These are phyloP conservation scores for Fraxinus cuspidata DNA, from an alignment of 257 asterid genomes.

Conservation along the genomic window DNA sequence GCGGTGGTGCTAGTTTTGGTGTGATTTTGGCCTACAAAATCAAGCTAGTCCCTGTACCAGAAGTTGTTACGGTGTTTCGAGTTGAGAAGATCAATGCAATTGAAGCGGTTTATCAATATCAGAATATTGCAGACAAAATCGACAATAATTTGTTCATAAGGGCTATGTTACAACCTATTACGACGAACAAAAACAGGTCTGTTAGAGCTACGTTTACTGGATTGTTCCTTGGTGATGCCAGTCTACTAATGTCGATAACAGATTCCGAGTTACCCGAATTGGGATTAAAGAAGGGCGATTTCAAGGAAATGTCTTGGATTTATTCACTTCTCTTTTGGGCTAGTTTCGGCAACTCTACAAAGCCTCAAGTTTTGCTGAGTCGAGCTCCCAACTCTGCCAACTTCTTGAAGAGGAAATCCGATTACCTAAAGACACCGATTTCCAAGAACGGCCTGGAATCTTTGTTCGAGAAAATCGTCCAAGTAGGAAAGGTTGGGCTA, in stretches of 20 bases:
- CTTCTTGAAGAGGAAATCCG: slow-evolving; percentile 42
- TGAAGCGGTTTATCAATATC: slow-evolving; percentile 19
- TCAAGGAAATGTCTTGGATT: slow-evolving; percentile 36
- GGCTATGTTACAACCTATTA: slow-evolving; percentile 29
- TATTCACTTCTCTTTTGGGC: slow-evolving; percentile 42
- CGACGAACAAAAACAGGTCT: not conserved
- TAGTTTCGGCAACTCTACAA: slow-evolving; percentile 26
- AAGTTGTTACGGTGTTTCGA: no score
- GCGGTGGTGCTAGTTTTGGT: no score
- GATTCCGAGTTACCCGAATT: slow-evolving; percentile 27
- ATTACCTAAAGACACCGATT: slow-evolving; percentile 35
- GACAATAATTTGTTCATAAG: slow-evolving; percentile 36
- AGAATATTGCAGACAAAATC: slow-evolving; percentile 22
- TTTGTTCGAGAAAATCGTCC: slow-evolving; percentile 30
- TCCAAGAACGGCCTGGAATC: slow-evolving; percentile 22
- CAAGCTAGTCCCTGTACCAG: no score
- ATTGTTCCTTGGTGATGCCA: slow-evolving; percentile 31
- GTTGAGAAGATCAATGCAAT: slow-evolving; percentile 11
- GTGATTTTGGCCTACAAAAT: no score
- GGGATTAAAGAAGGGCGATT: slow-evolving; percentile 21
- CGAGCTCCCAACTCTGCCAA: slow-evolving; percentile 18
- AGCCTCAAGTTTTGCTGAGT: slow-evolving; percentile 11
- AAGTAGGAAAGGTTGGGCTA: slow-evolving; percentile 34
- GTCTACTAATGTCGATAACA: slow-evolving; percentile 26
- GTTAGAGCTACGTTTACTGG: slow-evolving; percentile 16